phyloP scores from a whole-genome alignment of 2,329 filamentous ascomycete genomes.

The Leptographium radiaticola region DNA sequence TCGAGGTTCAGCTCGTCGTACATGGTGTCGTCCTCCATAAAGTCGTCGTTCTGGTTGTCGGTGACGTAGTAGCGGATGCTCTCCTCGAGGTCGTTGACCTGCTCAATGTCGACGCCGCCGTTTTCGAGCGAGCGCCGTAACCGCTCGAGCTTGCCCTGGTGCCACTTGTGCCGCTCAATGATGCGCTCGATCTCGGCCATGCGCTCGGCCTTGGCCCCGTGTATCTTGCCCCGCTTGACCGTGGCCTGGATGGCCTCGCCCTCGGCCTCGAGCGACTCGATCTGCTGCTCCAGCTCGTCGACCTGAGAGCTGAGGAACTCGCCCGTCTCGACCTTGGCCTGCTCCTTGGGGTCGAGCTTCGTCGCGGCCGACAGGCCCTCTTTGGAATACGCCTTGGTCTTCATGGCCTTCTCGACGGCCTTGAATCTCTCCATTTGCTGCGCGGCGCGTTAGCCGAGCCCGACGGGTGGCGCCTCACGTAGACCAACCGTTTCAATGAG shows the following conservation, averaged over 20 bases:
- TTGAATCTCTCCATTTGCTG: constrained; percentile 99
- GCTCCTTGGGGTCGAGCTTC: constrained; percentile 94
- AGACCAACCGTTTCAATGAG: constrained; percentile 85
- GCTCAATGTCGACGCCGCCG: constrained; percentile 73
- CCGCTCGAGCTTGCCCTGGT: constrained; percentile 83
- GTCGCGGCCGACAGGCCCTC: constrained; percentile 85
- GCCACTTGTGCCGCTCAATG: constrained; percentile 93
- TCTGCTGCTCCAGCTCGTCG: constrained; percentile 85
- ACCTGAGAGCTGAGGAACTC: constrained; percentile 81
- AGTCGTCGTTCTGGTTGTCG: constrained; percentile 78
- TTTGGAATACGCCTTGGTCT: constrained; percentile 98
- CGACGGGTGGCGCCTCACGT: not conserved
- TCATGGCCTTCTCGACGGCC: constrained; percentile 99
- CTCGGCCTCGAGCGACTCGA: constrained; percentile 86
- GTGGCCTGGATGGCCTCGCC: constrained; percentile 73
- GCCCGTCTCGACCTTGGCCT: constrained; percentile 78
- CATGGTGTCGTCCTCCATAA: constrained; percentile 84
- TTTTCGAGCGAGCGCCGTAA: constrained; percentile 86
- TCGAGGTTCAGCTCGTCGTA: constrained; percentile 91
- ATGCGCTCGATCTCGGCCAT: constrained; percentile 73
- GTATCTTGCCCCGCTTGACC: constrained; percentile 91
- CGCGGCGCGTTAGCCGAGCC: not conserved
- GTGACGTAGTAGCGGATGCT: constrained; percentile 91
- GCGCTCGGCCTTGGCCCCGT: constrained; percentile 69
- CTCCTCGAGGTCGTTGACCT: constrained; percentile 81